phyloP scores from a whole-genome alignment of 495 filamentous ascomycete species.

The Chaetomium cochliodes region DNA sequence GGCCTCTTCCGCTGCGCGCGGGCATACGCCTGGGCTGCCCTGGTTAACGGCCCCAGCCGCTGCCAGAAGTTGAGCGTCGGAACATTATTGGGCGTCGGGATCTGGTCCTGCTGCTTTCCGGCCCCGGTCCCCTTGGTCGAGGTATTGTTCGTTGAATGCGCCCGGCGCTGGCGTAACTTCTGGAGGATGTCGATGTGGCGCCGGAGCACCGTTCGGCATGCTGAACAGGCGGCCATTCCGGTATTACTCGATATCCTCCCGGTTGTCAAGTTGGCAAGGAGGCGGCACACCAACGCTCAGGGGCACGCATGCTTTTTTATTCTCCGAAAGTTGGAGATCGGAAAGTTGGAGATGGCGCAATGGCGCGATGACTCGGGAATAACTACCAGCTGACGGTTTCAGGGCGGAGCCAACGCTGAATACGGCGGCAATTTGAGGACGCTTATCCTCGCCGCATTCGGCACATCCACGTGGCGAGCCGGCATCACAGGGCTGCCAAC shows the following conservation, averaged over 20 bases:
- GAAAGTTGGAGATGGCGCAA: slow-evolving; percentile 1
- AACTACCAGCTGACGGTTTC: slow-evolving; percentile 6
- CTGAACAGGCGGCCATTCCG: slow-evolving; percentile 23
- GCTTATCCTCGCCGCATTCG: slow-evolving; percentile 10
- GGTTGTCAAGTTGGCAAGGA: background rate
- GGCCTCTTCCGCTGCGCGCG: slow-evolving; percentile 67
- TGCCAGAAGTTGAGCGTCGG: slow-evolving; percentile 51
- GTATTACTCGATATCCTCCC: background rate
- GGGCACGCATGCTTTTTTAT: slow-evolving; percentile 3
- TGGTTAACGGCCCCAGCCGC: slow-evolving; percentile 56
- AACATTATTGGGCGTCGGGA: slow-evolving; percentile 47
- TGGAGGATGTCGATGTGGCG: slow-evolving; percentile 27
- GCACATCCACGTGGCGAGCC: background rate
- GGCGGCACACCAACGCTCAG: background rate
- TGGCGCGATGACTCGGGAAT: slow-evolving; percentile 12
- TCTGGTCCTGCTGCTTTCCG: slow-evolving; percentile 34
- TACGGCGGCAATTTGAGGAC: background rate
- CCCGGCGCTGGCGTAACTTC: slow-evolving; percentile 28
- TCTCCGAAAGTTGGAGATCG: background rate
- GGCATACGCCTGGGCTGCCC: slow-evolving; percentile 67
- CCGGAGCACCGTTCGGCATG: slow-evolving; percentile 27
- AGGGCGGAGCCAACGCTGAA: slow-evolving; percentile 9
- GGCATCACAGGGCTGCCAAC: background rate
- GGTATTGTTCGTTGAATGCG: slow-evolving; percentile 31
- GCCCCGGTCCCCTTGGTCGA: slow-evolving; percentile 21